Evolutionary conservation across 1,284 basidiomycete species (phyloP).

Genomic region (Agroathelia rolfsii): DNA sequence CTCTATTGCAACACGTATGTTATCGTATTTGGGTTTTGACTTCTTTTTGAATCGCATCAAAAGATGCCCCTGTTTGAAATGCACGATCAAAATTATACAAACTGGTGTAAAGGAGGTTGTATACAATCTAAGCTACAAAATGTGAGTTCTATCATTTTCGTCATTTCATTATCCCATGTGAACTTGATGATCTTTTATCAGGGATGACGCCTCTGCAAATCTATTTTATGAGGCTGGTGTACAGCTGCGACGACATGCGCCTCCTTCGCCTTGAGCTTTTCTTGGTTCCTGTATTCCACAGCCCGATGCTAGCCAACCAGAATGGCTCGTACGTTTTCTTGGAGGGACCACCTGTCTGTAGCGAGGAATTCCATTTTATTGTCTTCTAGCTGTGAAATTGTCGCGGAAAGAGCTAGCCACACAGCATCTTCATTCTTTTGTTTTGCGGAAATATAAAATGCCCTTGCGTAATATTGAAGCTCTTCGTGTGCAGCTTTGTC

Average conservation of each 20-base stretch:
- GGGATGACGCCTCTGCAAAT: conserved; percentile 72
- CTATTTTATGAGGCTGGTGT: conserved; percentile 77
- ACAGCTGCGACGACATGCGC: conserved; percentile 55
- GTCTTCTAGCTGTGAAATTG: conserved; percentile 32
- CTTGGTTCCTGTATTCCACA: conserved; percentile 4
- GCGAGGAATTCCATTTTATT: conserved; percentile 40
- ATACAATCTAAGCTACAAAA: conserved; percentile 92
- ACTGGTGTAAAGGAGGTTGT: conserved; percentile 89
- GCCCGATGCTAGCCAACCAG: no score
- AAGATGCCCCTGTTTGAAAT: conserved; percentile 94
- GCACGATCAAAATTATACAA: conserved; percentile 96
- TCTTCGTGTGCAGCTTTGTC: conserved; percentile 58
- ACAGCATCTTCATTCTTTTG: conserved; percentile 67
- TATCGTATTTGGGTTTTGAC: conserved; percentile 2
- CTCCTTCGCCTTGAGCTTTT: conserved; percentile 16
- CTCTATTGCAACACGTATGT: conserved; percentile 84
- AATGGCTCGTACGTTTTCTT: conserved; percentile 39
- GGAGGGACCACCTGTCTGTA: conserved; percentile 52
- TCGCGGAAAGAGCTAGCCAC: conserved; percentile 67
- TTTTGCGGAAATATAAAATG: conserved; percentile 53
- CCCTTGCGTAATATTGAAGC: conserved; percentile 54
- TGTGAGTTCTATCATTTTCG: conserved; percentile 41
- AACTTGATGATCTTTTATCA: conserved; percentile 19
- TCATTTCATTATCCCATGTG: no score
- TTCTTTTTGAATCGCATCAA: conserved; percentile 6